Evolutionary conservation across 805 yeast species (phyloP).

Genomic region (Kazachstania africana): DNA sequence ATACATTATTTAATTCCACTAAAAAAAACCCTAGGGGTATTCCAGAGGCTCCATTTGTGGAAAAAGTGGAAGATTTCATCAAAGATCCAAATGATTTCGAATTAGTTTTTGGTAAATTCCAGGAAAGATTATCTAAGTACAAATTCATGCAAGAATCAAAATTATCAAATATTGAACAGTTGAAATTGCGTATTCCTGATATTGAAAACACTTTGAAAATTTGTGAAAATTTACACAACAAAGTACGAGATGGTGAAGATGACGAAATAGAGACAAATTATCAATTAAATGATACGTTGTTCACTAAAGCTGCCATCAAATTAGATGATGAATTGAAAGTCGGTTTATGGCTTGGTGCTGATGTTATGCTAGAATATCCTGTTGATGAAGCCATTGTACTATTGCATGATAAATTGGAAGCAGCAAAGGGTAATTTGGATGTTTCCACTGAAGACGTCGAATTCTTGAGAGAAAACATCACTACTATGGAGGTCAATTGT

Average conservation of each 20-base stretch:
- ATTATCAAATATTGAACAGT: constrained; percentile 15
- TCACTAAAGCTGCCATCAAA: constrained; percentile 68
- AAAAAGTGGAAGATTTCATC: constrained; percentile 64
- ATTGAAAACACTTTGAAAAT: constrained; percentile 73
- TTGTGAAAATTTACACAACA: constrained; percentile 38
- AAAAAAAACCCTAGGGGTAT: constrained; percentile 84
- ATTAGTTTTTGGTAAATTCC: constrained; percentile 57
- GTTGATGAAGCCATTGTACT: constrained; percentile 74
- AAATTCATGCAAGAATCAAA: constrained; percentile 62
- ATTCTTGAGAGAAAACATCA: constrained; percentile 80
- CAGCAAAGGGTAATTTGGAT: constrained; percentile 46
- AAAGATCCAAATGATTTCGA: constrained; percentile 63
- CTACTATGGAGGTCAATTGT: constrained; percentile 96
- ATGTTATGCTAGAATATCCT: constrained; percentile 92
- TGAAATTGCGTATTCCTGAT: constrained; percentile 70
- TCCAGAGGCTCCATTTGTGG: constrained; percentile 92
- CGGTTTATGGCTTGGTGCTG: constrained; percentile 94
- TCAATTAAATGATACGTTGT: constrained; percentile 87
- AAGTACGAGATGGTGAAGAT: constrained; percentile 28
- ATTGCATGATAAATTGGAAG: constrained; percentile 46
- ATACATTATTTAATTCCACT: constrained; percentile 34
- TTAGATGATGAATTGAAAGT: constrained; percentile 43
- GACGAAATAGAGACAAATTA: constrained; percentile 57
- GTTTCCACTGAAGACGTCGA: constrained; percentile 79
- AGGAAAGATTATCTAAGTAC: constrained; percentile 80